phyloP scores from a whole-genome alignment of 2,329 filamentous ascomycete species.

The Fusarium protoensiforme region DNA sequence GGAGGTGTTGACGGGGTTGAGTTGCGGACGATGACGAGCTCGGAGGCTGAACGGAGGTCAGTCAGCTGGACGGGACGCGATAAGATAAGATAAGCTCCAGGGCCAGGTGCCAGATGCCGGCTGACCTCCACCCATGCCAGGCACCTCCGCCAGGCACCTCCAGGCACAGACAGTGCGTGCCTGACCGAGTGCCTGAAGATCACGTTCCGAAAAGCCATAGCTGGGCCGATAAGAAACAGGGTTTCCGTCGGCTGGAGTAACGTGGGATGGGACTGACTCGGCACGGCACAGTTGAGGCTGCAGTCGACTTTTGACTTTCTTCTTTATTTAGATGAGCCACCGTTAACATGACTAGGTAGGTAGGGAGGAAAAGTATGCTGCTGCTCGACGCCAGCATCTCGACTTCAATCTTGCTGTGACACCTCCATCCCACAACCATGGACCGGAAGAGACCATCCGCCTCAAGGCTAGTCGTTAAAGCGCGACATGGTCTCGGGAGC shows the following conservation, averaged over 20 bases:
- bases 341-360: neutral
- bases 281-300: neutral
- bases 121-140: slow-evolving; percentile 14
- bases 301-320: slow-evolving; percentile 6
- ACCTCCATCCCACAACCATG: neutral
- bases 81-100: slow-evolving; percentile 26
- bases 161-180: neutral
- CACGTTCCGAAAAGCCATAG: neutral
- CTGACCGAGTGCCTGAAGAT: neutral
- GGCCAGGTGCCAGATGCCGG: neutral
- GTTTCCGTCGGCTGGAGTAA: neutral
- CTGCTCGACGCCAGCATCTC: neutral
- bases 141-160: neutral
- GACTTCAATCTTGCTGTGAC: neutral
- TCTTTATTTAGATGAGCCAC: neutral
- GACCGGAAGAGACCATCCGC: neutral
- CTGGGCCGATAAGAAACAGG: neutral
- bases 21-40: slow-evolving; percentile 26
- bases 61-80: slow-evolving; percentile 32
- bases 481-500: neutral
- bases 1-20: slow-evolving; percentile 24
- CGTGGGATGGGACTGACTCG: slow-evolving; percentile 28
- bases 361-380: neutral
- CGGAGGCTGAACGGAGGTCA: slow-evolving; percentile 32
- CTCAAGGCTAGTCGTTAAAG: neutral